Evolutionary conservation across 73 alveolate species (phyloP), one percentile per base, ranked within the genome.

Genomic region (Paramecium biaurelia): DNA sequence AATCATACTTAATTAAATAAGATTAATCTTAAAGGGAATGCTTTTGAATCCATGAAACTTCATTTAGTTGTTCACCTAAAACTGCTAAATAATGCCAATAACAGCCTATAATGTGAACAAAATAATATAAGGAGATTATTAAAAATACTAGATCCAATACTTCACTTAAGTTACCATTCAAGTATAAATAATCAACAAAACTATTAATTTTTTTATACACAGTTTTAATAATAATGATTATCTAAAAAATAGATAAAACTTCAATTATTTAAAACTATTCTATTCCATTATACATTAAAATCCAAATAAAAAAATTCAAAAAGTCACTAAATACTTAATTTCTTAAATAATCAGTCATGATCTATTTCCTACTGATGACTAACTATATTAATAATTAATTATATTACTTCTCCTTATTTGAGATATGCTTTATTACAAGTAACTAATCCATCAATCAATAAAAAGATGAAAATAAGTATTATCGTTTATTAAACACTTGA

Each of bases 41-140:
- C 18, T 37, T 79, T 11, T 18, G 28, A 0, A 79, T 18, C 90
- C 90, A 79, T 35, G 43, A 35, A 10, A 28, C 1, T 43, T 32
- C 18, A 38, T 79, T 7, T 59, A 79, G 5, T 9, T 79, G 0
- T 14, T 79, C 74, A 79, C 49, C 28, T 5, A 41, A 2, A 0
- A 21, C 20, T 42, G 63, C 70, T 8, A 79, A 20, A 21, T 42
- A 79, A 43, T 79, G 72, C 68, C 68, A 79, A 18, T 23, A 11
- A 79, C 90, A 79, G 3, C 90, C 68, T 1, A 37, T 42, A 18
- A 79, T 79, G 8, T 79, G 90, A 41, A 41, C 47, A 79, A 79
- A 79, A 70, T 70, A 70, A 35, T 28, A 70, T 34, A 70, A 15
- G 5, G 72, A 41, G 9, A 79, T 28, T 79, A 79, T 79, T 45